Evolutionary conservation across 257 asterid genomes (phyloP), one percentile per base, ranked within the genome.

Genomic region (Phtheirospermum japonicum): DNA sequence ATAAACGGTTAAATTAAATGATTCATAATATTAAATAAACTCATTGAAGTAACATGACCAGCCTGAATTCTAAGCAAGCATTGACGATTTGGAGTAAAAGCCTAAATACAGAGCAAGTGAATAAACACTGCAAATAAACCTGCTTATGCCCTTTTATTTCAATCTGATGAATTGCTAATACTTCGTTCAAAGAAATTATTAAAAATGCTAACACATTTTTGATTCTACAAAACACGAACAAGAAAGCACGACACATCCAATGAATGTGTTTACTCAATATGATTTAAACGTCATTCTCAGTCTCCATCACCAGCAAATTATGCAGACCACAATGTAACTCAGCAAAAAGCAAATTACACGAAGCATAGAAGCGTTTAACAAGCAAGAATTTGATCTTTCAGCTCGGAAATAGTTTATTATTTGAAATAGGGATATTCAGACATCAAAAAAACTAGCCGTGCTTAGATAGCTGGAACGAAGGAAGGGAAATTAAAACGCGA

Each of bases 341-440:
- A 31, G 49, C 48, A 9, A 59, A 39, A 18, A 2, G 19, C n/a
- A 59, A 57, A 57, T 11, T 9, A 13, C 34, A 5, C 31, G 0
- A 51, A 51, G 39, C 42, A 53, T 4, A 53, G 5, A 51, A 51
- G 8, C 4, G 13, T 51, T 51, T 51, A 51, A 51, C 57, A 9
- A 8, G 57, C 32, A 51, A 62, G 7, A 63, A 13, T 18, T 33
- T 14, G 56, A 17, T 57, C 52, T 51, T 67, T 56, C 56, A 57
- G 64, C 57, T 54, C 49, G 36, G 14, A n/a, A 56, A 56, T 34
- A n/a, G 42, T 4, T 39, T 39, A 1, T 56, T 32, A n/a, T 48
- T 17, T 30, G 19, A 45, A 64, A 73, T 14, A 36, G 56, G 50
- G n/a, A 57, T 36, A 68, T 63, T 42, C 28, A 4, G 66, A 50